Evolutionary conservation across 2,329 filamentous ascomycete species (phyloP).

Genomic region (Arthrobotrys pseudoclavata): DNA sequence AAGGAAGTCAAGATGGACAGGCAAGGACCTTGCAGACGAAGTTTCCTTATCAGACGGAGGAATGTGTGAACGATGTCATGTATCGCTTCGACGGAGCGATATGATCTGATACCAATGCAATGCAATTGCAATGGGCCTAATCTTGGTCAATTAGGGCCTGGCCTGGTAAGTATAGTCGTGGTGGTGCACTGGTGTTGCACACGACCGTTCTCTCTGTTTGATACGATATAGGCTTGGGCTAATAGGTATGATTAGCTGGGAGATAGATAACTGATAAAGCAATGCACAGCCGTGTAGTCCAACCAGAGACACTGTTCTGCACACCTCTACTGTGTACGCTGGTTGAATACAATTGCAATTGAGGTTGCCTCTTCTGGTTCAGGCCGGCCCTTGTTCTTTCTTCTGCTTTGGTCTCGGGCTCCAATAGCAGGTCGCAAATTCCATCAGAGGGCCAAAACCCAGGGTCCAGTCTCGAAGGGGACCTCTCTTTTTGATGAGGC

Average conservation of each 20-base stretch:
- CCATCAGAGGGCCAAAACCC: slow-evolving; percentile 50
- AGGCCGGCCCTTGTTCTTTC: slow-evolving; percentile 39
- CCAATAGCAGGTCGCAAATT: slow-evolving; percentile 31
- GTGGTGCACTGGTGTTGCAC: slow-evolving; percentile 46
- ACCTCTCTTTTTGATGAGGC: slow-evolving; percentile 55
- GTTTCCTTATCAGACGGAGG: slow-evolving; percentile 28
- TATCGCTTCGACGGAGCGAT: slow-evolving; percentile 23
- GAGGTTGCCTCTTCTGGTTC: slow-evolving; percentile 46
- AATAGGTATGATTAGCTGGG: slow-evolving; percentile 23
- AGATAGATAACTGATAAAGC: slow-evolving; percentile 52
- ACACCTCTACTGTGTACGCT: slow-evolving; percentile 9
- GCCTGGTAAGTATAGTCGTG: not conserved
- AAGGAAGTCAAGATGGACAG: slow-evolving; percentile 36
- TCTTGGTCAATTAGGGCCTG: slow-evolving; percentile 1
- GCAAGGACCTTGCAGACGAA: slow-evolving; percentile 50
- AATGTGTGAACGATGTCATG: slow-evolving; percentile 36
- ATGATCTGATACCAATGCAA: slow-evolving; percentile 30
- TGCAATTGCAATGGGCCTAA: not conserved
- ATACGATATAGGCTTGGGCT: slow-evolving; percentile 5
- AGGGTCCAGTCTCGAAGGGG: slow-evolving; percentile 52
- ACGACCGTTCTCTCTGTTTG: slow-evolving; percentile 55
- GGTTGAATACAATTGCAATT: slow-evolving; percentile 40
- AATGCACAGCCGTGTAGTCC: too few relatives aligned
- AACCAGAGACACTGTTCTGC: slow-evolving; percentile 4
- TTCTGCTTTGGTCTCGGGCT: slow-evolving; percentile 39